phyloP scores from a whole-genome alignment of 257 asterid species.

The Gardenia jasminoides region DNA sequence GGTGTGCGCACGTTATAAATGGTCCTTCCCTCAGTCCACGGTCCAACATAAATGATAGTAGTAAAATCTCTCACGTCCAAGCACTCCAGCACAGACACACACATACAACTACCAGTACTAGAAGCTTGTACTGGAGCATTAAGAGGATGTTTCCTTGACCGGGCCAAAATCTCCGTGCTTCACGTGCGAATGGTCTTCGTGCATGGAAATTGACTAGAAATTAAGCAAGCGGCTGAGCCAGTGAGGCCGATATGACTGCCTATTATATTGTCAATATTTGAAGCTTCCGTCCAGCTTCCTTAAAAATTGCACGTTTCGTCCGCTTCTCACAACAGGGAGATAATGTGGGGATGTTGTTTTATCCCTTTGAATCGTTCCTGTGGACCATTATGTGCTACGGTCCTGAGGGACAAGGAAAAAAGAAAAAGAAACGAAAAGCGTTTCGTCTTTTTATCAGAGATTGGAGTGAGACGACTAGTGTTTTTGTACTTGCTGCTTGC shows the following conservation, averaged over 20 bases:
- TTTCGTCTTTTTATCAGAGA: not conserved
- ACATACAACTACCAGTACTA: not conserved
- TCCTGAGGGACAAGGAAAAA: conserved; percentile 1
- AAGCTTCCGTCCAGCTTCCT: conserved; percentile 18
- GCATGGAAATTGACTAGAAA: conserved; percentile 16
- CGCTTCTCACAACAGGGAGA: conserved; percentile 2
- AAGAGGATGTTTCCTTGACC: conserved; percentile 23
- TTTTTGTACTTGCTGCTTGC: not conserved
- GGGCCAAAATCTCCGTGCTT: conserved; percentile 1
- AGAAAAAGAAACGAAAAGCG: not conserved
- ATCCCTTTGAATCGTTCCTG: not conserved
- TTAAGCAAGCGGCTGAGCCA: not conserved
- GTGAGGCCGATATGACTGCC: not conserved
- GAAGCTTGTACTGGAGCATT: not conserved
- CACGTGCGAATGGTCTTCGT: conserved; percentile 19
- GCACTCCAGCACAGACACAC: too few species aligned
- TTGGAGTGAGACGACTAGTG: conserved; percentile 2
- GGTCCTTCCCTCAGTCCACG: too few species aligned
- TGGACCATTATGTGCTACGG: conserved; percentile 17
- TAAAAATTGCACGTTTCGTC: conserved; percentile 18
- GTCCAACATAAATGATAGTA: not conserved
- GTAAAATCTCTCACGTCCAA: too few species aligned
- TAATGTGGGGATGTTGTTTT: not conserved
- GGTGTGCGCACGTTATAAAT: conserved; percentile 17
- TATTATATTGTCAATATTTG: not conserved